Evolutionary conservation across 2,329 filamentous ascomycete species (phyloP).

Genomic region (Chalaropsis ovoidea): DNA sequence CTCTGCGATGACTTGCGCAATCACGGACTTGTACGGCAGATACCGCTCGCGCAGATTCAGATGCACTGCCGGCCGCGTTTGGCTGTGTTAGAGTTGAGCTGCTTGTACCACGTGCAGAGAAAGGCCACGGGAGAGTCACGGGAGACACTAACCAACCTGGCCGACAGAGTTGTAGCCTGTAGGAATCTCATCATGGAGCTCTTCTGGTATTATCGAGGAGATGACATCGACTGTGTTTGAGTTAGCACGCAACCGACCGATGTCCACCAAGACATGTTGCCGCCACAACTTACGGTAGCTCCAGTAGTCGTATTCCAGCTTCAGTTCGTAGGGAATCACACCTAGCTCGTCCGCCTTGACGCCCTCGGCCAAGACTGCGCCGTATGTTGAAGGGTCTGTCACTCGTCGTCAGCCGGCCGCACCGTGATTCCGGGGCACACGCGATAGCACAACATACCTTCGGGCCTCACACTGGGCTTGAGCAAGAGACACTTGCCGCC

Average conservation of each 20-base stretch:
- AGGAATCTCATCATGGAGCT: conserved; percentile 69
- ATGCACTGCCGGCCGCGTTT: conserved; percentile 50
- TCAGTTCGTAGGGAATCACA: conserved; percentile 64
- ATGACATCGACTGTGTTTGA: conserved; percentile 62
- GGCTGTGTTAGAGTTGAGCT: neutral
- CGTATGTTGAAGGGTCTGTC: conserved; percentile 64
- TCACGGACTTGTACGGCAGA: conserved; percentile 73
- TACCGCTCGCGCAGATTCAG: conserved; percentile 80
- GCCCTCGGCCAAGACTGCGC: conserved; percentile 55
- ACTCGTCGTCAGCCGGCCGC: conserved; percentile 31
- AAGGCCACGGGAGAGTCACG: neutral
- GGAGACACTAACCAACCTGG: conserved; percentile 57
- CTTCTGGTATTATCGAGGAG: conserved; percentile 66
- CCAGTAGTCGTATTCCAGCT: conserved; percentile 78
- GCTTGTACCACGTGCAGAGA: neutral
- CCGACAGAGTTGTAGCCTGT: conserved; percentile 80
- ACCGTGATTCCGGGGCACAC: neutral
- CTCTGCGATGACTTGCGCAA: conserved; percentile 76
- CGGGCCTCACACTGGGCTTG: conserved; percentile 44
- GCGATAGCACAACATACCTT: conserved; percentile 37
- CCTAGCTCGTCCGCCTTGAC: conserved; percentile 57
- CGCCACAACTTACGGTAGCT: conserved; percentile 53
- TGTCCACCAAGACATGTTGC: neutral
- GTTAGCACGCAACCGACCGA: conserved; percentile 26
- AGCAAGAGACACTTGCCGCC: conserved; percentile 55